A percentile compares a stretch with the other conserved stretches of the same genome.
Conservation (phyloP, 179 eudicot genomes). For the Dionaea muscipula region DNA sequence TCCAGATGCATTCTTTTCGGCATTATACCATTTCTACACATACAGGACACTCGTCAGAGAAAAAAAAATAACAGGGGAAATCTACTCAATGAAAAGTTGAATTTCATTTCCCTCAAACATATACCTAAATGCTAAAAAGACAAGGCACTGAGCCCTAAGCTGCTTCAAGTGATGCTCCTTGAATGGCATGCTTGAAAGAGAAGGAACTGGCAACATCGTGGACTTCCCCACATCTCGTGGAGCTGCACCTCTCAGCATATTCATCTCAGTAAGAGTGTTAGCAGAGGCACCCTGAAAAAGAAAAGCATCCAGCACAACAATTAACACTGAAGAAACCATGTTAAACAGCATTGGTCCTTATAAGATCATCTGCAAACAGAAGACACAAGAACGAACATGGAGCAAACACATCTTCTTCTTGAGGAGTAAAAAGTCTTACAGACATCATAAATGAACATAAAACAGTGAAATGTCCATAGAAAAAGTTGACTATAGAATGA, state of each 20-base stretch:
- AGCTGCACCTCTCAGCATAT: slow-evolving; percentile 34
- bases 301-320: slow-evolving; percentile 9
- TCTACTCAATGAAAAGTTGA: neutral
- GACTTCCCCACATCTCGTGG: slow-evolving; percentile 59
- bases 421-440: no score
- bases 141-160: slow-evolving; percentile 96
- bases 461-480: no score
- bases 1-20: slow-evolving; percentile 89
- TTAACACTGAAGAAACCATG: slow-evolving; percentile 1
- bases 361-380: no score
- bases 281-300: slow-evolving; percentile 35
- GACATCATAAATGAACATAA: no score
- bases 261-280: slow-evolving; percentile 29
- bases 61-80: neutral
- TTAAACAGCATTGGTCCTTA: no score
- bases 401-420: no score
- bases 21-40: slow-evolving; percentile 63
- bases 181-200: slow-evolving; percentile 53
- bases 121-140: slow-evolving; percentile 85
- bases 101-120: slow-evolving; percentile 2
- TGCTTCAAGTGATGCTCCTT: slow-evolving; percentile 92
- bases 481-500: no score
- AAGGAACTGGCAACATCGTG: slow-evolving; percentile 29
- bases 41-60: slow-evolving; percentile 7
- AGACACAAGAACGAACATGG: no score